Percentiles rank a stretch among this genome's conserved stretches.
phyloP scores from a whole-genome alignment of 257 asterid genomes.

The Handroanthus guayacan region DNA sequence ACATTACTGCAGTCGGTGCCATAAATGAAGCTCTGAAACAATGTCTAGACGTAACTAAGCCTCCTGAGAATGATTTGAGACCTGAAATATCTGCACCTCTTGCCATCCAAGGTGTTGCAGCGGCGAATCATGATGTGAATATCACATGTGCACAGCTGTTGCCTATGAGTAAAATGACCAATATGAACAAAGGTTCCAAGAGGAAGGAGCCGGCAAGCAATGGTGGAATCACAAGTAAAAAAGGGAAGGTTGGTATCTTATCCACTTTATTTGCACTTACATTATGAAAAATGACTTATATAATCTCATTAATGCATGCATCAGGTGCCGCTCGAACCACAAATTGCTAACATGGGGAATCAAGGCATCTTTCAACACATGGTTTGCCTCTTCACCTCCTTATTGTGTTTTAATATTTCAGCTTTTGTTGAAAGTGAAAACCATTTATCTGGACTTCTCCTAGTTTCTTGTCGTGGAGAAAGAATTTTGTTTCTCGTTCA shows the following conservation, averaged over 20 bases:
- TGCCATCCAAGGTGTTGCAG: conserved; percentile 52
- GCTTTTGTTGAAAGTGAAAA: neutral
- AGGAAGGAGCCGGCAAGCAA: conserved; percentile 63
- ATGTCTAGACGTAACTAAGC: conserved; percentile 48
- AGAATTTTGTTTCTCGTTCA: neutral
- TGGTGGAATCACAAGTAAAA: conserved; percentile 53
- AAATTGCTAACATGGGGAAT: conserved; percentile 54
- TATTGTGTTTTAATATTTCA: conserved; percentile 29
- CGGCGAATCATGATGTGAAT: conserved; percentile 45
- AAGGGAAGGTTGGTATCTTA: conserved; percentile 75
- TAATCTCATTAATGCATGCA: conserved; percentile 30
- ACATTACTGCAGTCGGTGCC: conserved; percentile 65
- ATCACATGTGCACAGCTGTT: conserved; percentile 46
- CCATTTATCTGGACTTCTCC: neutral
- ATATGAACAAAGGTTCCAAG: conserved; percentile 57
- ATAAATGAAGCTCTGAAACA: conserved; percentile 70
- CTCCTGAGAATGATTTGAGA: conserved; percentile 49
- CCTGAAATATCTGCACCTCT: conserved; percentile 47
- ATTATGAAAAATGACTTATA: conserved; percentile 11
- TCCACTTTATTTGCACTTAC: conserved; percentile 24
- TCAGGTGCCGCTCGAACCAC: conserved; percentile 72
- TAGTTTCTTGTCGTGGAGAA: neutral
- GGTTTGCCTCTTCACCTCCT: conserved; percentile 56
- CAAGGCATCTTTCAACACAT: conserved; percentile 64
- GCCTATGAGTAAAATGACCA: conserved; percentile 41